A percentile compares a stretch with the other conserved stretches of the same genome.
Evolutionary conservation across 768 basidiomycete species (phyloP).

Genomic region (Mrakia frigida): DNA sequence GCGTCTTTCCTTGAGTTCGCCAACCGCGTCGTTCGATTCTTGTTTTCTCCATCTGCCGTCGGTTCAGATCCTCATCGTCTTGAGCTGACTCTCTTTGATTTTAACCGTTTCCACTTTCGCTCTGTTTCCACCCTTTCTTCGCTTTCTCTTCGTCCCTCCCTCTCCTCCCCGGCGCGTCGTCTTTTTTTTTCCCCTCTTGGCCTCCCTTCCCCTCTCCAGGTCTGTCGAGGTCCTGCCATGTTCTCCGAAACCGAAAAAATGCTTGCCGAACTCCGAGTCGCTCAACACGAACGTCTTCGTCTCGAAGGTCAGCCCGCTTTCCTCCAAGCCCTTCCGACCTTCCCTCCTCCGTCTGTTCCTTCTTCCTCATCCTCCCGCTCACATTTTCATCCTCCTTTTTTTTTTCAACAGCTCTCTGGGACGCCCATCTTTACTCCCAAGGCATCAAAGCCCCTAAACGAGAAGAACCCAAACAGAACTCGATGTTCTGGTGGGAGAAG

Average conservation of each 20-base stretch:
- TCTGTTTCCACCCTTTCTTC: not conserved
- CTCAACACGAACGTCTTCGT: not conserved
- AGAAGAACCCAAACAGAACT: no score
- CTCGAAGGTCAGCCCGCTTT: not conserved
- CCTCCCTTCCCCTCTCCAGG: not conserved
- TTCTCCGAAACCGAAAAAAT: slow-evolving; percentile 3
- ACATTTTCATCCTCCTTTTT: not conserved
- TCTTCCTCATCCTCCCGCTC: not conserved
- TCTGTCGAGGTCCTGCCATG: not conserved
- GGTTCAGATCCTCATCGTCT: not conserved
- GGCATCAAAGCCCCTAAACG: no score
- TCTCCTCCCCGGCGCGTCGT: not conserved
- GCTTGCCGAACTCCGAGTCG: not conserved
- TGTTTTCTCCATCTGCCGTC: not conserved
- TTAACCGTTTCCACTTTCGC: not conserved
- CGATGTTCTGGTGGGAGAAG: no score
- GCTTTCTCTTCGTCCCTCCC: not conserved
- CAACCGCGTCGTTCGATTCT: not conserved
- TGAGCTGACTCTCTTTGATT: not conserved
- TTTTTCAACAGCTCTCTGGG: not conserved
- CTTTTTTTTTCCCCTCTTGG: not conserved
- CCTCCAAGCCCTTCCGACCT: not conserved
- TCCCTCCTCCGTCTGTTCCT: no score
- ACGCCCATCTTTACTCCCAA: not conserved
- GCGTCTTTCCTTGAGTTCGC: not conserved